Conservation (phyloP, 129 eudicot species). For the Pulicaria dysenterica region DNA sequence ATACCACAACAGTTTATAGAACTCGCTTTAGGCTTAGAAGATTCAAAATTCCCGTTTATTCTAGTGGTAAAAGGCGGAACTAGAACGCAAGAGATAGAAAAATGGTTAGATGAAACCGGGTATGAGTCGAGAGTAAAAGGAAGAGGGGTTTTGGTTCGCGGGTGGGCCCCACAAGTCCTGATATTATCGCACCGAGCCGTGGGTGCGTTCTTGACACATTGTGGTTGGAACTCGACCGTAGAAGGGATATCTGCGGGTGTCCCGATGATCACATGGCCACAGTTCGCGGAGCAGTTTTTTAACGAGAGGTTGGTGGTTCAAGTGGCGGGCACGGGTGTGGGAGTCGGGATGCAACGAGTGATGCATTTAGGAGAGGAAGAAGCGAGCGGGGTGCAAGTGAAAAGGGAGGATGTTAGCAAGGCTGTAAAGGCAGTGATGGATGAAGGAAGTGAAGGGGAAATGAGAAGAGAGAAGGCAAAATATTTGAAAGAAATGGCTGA, state of each 20-base stretch:
- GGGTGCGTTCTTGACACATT: slow-evolving; percentile 52
- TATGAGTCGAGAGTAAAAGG: slow-evolving; percentile 36
- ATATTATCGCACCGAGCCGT: slow-evolving; percentile 39
- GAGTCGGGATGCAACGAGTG: slow-evolving; percentile 29
- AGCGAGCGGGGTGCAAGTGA: slow-evolving; percentile 22
- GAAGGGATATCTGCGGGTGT: slow-evolving; percentile 50
- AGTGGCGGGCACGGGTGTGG: slow-evolving; percentile 36
- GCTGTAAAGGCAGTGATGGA: slow-evolving; percentile 31
- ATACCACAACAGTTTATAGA: slow-evolving; percentile 35
- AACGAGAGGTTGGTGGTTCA: slow-evolving; percentile 37
- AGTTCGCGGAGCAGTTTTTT: slow-evolving; percentile 44
- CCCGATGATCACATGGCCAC: slow-evolving; percentile 53
- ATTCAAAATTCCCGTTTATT: slow-evolving; percentile 20
- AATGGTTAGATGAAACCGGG: slow-evolving; percentile 30
- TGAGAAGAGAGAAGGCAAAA: slow-evolving; percentile 25
- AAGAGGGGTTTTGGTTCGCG: slow-evolving; percentile 37
- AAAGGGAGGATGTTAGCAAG: slow-evolving; percentile 35
- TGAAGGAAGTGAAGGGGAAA: slow-evolving; percentile 33
- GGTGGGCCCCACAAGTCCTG: slow-evolving; percentile 54
- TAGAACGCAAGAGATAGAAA: slow-evolving; percentile 31
- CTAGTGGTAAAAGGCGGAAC: slow-evolving; percentile 38
- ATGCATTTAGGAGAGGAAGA: slow-evolving; percentile 32
- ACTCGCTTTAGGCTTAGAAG: slow-evolving; percentile 45
- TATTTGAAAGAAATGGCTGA: slow-evolving; percentile 32
- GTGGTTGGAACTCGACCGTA: slow-evolving; percentile 54